phyloP scores from a whole-genome alignment of 805 yeast genomes.

The Zygosaccharomyces bailii region DNA sequence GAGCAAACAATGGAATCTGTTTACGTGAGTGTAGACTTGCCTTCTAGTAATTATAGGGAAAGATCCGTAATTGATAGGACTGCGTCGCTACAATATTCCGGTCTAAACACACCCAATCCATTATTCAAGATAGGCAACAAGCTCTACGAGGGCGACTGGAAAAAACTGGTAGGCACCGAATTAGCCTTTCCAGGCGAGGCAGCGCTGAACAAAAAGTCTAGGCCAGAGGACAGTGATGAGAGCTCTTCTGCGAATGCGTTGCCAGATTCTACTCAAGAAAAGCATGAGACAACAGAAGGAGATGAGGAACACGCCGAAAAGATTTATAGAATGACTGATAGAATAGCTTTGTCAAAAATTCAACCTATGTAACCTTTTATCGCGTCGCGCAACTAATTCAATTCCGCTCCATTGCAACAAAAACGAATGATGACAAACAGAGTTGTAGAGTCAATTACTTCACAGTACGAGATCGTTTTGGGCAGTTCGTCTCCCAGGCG shows the following conservation, averaged over 20 bases:
- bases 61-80: slow-evolving; percentile 36
- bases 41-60: slow-evolving; percentile 36
- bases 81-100: slow-evolving; percentile 51
- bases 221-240: slow-evolving; percentile 11
- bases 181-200: slow-evolving; percentile 38
- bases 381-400: slow-evolving; percentile 8
- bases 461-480: slow-evolving; percentile 45
- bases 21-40: slow-evolving; percentile 53
- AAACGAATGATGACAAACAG: background rate
- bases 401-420: background rate
- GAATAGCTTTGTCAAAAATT: slow-evolving; percentile 25
- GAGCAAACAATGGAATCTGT: slow-evolving; percentile 45
- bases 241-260: slow-evolving; percentile 18
- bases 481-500: slow-evolving; percentile 88
- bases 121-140: slow-evolving; percentile 54
- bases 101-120: slow-evolving; percentile 53
- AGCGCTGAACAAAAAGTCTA: slow-evolving; percentile 16
- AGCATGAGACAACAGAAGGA: slow-evolving; percentile 9
- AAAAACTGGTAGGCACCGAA: slow-evolving; percentile 74
- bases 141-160: slow-evolving; percentile 75
- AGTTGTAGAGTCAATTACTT: slow-evolving; percentile 10
- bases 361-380: slow-evolving; percentile 27
- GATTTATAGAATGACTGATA: slow-evolving; percentile 31
- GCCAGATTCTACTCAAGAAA: slow-evolving; percentile 1
- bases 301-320: slow-evolving; percentile 22